phyloP scores from a whole-genome alignment of 2,329 filamentous ascomycete genomes.

The Chlorencoelia australis region DNA sequence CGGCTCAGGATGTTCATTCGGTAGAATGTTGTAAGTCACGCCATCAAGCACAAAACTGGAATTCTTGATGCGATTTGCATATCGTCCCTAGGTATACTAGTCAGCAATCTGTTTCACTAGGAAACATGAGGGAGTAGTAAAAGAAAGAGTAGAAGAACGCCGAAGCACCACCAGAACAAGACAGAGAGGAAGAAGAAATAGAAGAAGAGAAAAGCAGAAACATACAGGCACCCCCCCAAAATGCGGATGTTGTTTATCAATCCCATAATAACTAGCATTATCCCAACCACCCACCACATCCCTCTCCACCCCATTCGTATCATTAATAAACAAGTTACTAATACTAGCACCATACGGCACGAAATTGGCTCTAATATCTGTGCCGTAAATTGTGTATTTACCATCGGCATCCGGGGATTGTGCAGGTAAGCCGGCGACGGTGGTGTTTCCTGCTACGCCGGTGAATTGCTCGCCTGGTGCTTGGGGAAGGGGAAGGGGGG shows the following conservation, averaged over 20 bases:
- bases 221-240: slow-evolving; percentile 63
- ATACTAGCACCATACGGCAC: slow-evolving; percentile 67
- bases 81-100: too few relatives aligned
- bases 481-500: slow-evolving; percentile 13
- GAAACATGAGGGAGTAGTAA: too few relatives aligned
- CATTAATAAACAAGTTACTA: slow-evolving; percentile 59
- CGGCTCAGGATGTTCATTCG: slow-evolving; percentile 52
- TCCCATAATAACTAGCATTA: slow-evolving; percentile 60
- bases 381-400: slow-evolving; percentile 63
- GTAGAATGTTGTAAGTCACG: slow-evolving; percentile 43
- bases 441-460: slow-evolving; percentile 20
- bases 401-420: slow-evolving; percentile 43
- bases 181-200: too few relatives aligned
- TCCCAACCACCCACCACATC: slow-evolving; percentile 69
- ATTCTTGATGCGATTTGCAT: slow-evolving; percentile 75
- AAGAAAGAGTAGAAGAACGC: too few relatives aligned
- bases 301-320: slow-evolving; percentile 56
- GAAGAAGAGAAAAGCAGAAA: too few relatives aligned
- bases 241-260: slow-evolving; percentile 58
- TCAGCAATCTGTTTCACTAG: too few relatives aligned
- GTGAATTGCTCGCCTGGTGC: slow-evolving; percentile 14
- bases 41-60: slow-evolving; percentile 61
- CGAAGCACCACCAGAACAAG: too few relatives aligned
- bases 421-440: slow-evolving; percentile 13
- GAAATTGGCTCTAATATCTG: slow-evolving; percentile 58